Percentiles rank a stretch among this genome's conserved stretches.
Conservation (phyloP, 1,139 yeast genomes). For the Blastobotrys serpentis region DNA sequence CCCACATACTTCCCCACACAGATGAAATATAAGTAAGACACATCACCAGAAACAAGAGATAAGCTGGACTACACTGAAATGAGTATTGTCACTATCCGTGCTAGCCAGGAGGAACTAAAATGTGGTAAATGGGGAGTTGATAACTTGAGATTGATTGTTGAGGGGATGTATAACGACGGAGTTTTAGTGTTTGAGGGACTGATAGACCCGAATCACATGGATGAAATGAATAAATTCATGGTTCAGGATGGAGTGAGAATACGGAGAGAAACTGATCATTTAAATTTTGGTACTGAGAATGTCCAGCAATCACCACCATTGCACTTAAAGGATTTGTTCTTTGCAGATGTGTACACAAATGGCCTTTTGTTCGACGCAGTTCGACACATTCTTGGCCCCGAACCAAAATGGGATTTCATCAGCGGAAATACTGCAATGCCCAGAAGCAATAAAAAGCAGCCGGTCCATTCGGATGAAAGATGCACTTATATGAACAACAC, state of each 20-base stretch:
- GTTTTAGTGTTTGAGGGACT: constrained; percentile 22
- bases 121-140: constrained; percentile 21
- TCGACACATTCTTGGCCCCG: constrained; percentile 23
- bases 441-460: constrained; percentile 18
- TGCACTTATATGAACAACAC: constrained; percentile 14
- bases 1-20: no score
- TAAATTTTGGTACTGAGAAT: constrained; percentile 26
- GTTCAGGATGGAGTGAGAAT: constrained; percentile 20
- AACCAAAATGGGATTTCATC: constrained; percentile 23
- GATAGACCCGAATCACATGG: constrained; percentile 23
- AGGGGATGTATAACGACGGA: constrained; percentile 24
- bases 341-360: constrained; percentile 23
- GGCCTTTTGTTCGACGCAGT: constrained; percentile 22
- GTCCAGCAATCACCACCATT: constrained; percentile 28
- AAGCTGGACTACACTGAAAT: no score
- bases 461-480: constrained; percentile 20
- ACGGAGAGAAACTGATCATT: constrained; percentile 15
- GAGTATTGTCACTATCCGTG: constrained; percentile 7
- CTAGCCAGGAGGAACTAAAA: constrained; percentile 11
- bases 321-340: constrained; percentile 18
- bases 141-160: constrained; percentile 22
- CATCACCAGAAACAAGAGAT: no score
- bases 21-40: no score
- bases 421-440: constrained; percentile 28
- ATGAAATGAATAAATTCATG: constrained; percentile 23